These are phyloP conservation scores for Epichloe gansuensis DNA, from an alignment of 2,329 filamentous ascomycete species.

Conservation along the genomic window DNA sequence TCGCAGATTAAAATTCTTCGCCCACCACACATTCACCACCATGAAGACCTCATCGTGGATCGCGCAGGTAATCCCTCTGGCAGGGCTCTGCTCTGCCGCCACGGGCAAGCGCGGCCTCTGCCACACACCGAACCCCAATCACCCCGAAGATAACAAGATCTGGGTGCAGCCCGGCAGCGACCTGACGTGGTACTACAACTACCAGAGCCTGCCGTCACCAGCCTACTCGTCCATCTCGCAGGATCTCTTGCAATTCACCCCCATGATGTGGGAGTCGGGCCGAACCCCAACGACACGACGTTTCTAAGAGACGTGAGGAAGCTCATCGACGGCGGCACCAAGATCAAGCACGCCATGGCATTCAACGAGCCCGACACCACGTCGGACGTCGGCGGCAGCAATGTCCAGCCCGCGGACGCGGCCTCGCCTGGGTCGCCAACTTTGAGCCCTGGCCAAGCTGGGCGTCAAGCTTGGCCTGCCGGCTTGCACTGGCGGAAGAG, in stretches of 20 bases:
- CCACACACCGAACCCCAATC: constrained; percentile 45
- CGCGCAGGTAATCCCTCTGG: constrained; percentile 10
- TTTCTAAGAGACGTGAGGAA: constrained; percentile 49
- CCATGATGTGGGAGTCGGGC: constrained; percentile 61
- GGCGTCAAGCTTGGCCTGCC: constrained; percentile 61
- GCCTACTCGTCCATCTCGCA: constrained; percentile 37
- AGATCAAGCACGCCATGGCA: constrained; percentile 55
- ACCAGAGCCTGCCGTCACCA: constrained; percentile 43
- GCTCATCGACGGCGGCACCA: constrained; percentile 38
- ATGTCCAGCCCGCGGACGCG: constrained; percentile 45
- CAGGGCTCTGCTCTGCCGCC: constrained; percentile 15
- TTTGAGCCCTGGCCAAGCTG: constrained; percentile 55
- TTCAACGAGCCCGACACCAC: constrained; percentile 71
- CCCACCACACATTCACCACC: neutral
- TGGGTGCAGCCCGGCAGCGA: constrained; percentile 47
- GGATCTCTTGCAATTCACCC: constrained; percentile 57
- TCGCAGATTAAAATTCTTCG: neutral
- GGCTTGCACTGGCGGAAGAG: constrained; percentile 49
- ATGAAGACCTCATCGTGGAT: constrained; percentile 1
- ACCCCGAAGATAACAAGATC: constrained; percentile 49
- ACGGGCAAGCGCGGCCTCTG: constrained; percentile 58
- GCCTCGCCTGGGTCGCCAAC: constrained; percentile 60
- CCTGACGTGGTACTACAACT: constrained; percentile 83
- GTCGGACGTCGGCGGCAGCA: constrained; percentile 44
- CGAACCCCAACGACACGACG: constrained; percentile 35